Evolutionary conservation across 2,329 filamentous ascomycete genomes (phyloP), one percentile per base, ranked within the genome.

Genomic region (Penicillium sp.): DNA sequence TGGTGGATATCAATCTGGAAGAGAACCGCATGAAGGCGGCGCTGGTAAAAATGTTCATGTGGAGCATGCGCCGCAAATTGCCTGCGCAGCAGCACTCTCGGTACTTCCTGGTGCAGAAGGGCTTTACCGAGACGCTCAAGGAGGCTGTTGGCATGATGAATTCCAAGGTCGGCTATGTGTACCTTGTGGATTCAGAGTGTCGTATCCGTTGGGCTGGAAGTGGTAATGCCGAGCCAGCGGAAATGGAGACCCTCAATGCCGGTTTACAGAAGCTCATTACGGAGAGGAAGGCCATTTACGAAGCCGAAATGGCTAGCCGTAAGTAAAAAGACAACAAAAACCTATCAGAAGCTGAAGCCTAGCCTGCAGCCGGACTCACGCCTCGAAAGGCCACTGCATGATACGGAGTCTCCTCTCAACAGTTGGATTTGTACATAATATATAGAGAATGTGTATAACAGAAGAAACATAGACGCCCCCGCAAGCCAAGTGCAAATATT

Each of bases 151-250:
- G 86, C 5, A 76, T 96, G 73, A 80, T 96, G 73, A 99, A 99
- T 78, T 88, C 87, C 67, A 96, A 93, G 78, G 94, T 97, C 37
- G 94, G 93, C 40, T 98, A 97, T 79, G 89, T 93, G 4, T 99
- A 97, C 77, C 83, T 99, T 52, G 83, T 99, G 60, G 95, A 99
- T 75, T 83, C 88, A 64, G 83, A 93, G 65, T 97, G 93, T 76
- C 90, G 88, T 78, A 96, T 99, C 68, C 86, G 95, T 59, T 99
- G 95, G 95, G 95, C 94, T 0, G 95, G 91, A 4, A 96, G 93
- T 64, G 80, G 77, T 42, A 72, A 78, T 54, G 78, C 79, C 14
- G 74, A 79, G 60, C 66, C 71, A 35, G 70, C 68, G 25, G 79
- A 80, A 72, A 68, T 79, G 65, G 75, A 78, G 57, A 74, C 73